Conservation (phyloP, 169 alveolate species). For the Plasmodium inui region DNA sequence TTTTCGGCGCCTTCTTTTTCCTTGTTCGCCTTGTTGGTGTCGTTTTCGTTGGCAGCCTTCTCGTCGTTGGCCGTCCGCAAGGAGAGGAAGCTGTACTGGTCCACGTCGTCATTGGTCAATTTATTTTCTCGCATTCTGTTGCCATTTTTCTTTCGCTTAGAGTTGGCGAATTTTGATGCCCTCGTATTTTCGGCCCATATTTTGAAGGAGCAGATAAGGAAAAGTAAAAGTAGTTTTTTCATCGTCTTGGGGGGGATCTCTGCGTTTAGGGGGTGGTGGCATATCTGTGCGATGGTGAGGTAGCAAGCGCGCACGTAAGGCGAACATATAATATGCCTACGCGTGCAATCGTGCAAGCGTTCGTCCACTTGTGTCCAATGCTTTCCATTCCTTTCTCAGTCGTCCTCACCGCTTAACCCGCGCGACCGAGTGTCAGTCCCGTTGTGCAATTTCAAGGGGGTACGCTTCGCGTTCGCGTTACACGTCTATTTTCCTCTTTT, state of each 20-base stretch:
- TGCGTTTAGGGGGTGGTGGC: background rate
- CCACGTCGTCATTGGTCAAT: background rate
- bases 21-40: background rate
- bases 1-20: constrained; percentile 3
- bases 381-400: background rate
- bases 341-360: background rate
- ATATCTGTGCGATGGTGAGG: background rate
- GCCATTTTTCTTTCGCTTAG: constrained; percentile 18
- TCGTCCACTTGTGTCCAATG: background rate
- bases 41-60: constrained; percentile 1
- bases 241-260: background rate
- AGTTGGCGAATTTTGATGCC: constrained; percentile 8
- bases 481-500: background rate
- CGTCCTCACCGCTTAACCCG: background rate
- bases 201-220: constrained; percentile 23
- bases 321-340: background rate
- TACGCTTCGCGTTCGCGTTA: background rate
- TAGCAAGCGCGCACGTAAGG: background rate
- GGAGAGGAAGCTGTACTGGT: constrained; percentile 23
- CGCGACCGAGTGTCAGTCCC: background rate
- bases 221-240: constrained; percentile 23
- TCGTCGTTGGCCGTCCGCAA: constrained; percentile 8
- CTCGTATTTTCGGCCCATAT: constrained; percentile 31
- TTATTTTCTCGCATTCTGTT: background rate
- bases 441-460: background rate